Percentiles rank a stretch among this genome's conserved stretches.
Evolutionary conservation across 768 basidiomycete species (phyloP).

Genomic region (Hericium erinaceus): DNA sequence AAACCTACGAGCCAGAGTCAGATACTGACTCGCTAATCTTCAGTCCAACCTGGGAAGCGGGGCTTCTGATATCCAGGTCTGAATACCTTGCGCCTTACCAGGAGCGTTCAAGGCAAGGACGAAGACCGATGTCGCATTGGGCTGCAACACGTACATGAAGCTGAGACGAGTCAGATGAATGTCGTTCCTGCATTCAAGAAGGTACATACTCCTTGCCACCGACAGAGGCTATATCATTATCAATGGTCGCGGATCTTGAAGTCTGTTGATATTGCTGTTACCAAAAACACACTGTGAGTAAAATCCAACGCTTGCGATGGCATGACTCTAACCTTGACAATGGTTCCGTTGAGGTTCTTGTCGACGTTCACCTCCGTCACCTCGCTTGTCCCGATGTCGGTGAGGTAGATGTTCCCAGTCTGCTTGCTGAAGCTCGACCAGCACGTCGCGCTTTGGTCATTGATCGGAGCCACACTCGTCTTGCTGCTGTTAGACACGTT

Average conservation of each 20-base stretch:
- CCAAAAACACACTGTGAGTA: background rate
- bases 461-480: slow-evolving; percentile 16
- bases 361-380: slow-evolving; percentile 40
- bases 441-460: slow-evolving; percentile 22
- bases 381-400: slow-evolving; percentile 19
- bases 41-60: slow-evolving; percentile 24
- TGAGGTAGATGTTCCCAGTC: slow-evolving; percentile 25
- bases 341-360: slow-evolving; percentile 32
- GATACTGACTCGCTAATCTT: slow-evolving; percentile 23
- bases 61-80: slow-evolving; percentile 25
- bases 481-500: slow-evolving; percentile 19
- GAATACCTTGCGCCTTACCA: slow-evolving; percentile 24
- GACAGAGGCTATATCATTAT: slow-evolving; percentile 22
- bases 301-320: background rate
- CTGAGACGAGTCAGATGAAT: slow-evolving; percentile 15
- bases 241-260: slow-evolving; percentile 17
- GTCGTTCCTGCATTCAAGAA: background rate
- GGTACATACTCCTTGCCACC: slow-evolving; percentile 21
- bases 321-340: slow-evolving; percentile 29
- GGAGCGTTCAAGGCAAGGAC: slow-evolving; percentile 31
- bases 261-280: slow-evolving; percentile 15
- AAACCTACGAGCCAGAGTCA: background rate
- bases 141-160: slow-evolving; percentile 32
- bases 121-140: slow-evolving; percentile 30
- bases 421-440: slow-evolving; percentile 21